These are phyloP conservation scores for Aspergillus biplanus DNA, from an alignment of 495 filamentous ascomycete genomes.

Conservation along the genomic window DNA sequence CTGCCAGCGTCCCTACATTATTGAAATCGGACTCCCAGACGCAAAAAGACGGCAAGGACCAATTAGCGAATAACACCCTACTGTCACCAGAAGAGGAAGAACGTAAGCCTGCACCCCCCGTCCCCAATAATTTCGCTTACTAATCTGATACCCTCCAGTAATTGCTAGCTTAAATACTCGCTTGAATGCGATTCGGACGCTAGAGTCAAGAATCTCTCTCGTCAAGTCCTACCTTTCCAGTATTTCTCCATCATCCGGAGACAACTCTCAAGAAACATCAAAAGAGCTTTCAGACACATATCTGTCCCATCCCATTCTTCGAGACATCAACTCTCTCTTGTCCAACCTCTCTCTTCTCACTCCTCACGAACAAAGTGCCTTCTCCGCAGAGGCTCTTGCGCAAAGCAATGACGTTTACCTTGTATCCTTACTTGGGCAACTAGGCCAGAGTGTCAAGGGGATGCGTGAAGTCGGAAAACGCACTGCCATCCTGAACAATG, in stretches of 20 bases:
- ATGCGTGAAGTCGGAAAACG: slow-evolving; percentile 74
- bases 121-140: slow-evolving; percentile 4
- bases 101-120: slow-evolving; percentile 40
- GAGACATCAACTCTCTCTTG: slow-evolving; percentile 61
- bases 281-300: slow-evolving; percentile 26
- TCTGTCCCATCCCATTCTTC: slow-evolving; percentile 52
- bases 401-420: slow-evolving; percentile 81
- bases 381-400: slow-evolving; percentile 62
- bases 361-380: slow-evolving; percentile 57
- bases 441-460: slow-evolving; percentile 68
- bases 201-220: slow-evolving; percentile 81
- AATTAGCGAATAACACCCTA: slow-evolving; percentile 43
- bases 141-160: slow-evolving; percentile 45
- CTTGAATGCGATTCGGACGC: slow-evolving; percentile 88
- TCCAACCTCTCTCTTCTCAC: slow-evolving; percentile 58
- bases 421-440: slow-evolving; percentile 67
- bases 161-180: slow-evolving; percentile 79
- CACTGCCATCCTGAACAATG: slow-evolving; percentile 62
- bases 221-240: slow-evolving; percentile 78
- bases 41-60: slow-evolving; percentile 41
- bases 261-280: slow-evolving; percentile 32
- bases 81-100: slow-evolving; percentile 83
- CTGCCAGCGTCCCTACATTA: slow-evolving; percentile 16
- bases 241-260: slow-evolving; percentile 66
- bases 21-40: slow-evolving; percentile 16